A percentile compares a stretch with the other conserved stretches of the same genome.
Evolutionary conservation across 257 asterid genomes (phyloP).

Genomic region (Solanum lignicaule): DNA sequence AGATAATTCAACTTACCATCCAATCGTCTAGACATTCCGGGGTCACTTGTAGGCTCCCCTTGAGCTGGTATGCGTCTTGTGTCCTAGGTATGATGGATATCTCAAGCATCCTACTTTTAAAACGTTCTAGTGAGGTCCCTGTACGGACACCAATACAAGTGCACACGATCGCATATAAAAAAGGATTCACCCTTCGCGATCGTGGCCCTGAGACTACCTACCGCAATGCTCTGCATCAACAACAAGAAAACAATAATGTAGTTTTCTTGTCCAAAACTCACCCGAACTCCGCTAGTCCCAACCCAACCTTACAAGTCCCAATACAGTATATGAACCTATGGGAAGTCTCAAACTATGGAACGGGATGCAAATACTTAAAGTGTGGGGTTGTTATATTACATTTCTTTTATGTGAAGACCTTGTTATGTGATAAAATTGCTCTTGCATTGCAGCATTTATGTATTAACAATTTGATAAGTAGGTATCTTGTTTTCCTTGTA

Average conservation of each 20-base stretch:
- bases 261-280: background rate
- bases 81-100: background rate
- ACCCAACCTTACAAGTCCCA: background rate
- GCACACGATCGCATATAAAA: background rate
- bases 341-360: background rate
- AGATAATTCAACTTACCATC: background rate
- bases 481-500: constrained; percentile 24
- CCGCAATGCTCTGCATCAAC: background rate
- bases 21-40: background rate
- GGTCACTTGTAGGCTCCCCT: background rate
- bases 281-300: background rate
- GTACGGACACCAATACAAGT: background rate
- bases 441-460: background rate
- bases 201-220: background rate
- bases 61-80: background rate
- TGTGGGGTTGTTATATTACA: background rate
- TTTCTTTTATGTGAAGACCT: background rate
- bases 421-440: background rate
- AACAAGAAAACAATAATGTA: background rate
- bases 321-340: background rate
- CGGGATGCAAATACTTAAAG: background rate
- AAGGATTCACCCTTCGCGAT: background rate
- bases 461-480: background rate
- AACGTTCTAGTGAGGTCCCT: background rate
- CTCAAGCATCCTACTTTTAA: background rate